Evolutionary conservation across 257 asterid genomes (phyloP).

Genomic region (Fraxinus americana): DNA sequence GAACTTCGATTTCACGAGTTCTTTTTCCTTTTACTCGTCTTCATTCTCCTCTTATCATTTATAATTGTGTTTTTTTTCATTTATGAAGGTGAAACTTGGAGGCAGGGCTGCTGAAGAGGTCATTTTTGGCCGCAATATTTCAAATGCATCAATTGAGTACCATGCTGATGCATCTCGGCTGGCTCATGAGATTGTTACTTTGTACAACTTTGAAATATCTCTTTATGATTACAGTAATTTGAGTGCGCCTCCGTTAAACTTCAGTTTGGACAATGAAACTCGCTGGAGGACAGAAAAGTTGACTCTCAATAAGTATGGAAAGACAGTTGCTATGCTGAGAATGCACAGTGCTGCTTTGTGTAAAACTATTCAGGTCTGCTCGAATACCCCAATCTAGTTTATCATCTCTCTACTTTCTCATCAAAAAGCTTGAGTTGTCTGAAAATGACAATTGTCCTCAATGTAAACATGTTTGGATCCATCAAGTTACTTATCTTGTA

Average conservation of each 20-base stretch:
- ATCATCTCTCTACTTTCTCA: neutral
- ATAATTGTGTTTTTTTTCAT: neutral
- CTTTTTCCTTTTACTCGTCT: constrained; percentile 14
- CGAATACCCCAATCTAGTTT: neutral
- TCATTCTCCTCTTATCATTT: neutral
- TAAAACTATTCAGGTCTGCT: constrained; percentile 75
- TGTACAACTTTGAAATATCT: constrained; percentile 64
- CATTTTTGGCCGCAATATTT: constrained; percentile 81
- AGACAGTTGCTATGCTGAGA: constrained; percentile 68
- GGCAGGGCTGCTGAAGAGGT: constrained; percentile 93
- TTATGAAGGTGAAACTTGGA: constrained; percentile 45
- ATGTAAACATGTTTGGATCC: neutral
- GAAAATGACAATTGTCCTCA: neutral
- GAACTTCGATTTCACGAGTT: constrained; percentile 22
- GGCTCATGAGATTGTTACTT: constrained; percentile 86
- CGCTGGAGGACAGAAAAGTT: constrained; percentile 40
- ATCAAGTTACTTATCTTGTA: no score
- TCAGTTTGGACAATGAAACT: constrained; percentile 30
- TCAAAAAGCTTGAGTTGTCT: neutral
- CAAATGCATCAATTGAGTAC: constrained; percentile 79
- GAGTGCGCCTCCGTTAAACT: constrained; percentile 42
- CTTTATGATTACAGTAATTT: constrained; percentile 32
- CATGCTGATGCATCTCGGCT: constrained; percentile 98
- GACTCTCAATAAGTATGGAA: constrained; percentile 64
- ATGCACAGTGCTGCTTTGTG: constrained; percentile 80